phyloP scores from a whole-genome alignment of 1,139 yeast species.

The Hemisphaericaspora xylofermentans region DNA sequence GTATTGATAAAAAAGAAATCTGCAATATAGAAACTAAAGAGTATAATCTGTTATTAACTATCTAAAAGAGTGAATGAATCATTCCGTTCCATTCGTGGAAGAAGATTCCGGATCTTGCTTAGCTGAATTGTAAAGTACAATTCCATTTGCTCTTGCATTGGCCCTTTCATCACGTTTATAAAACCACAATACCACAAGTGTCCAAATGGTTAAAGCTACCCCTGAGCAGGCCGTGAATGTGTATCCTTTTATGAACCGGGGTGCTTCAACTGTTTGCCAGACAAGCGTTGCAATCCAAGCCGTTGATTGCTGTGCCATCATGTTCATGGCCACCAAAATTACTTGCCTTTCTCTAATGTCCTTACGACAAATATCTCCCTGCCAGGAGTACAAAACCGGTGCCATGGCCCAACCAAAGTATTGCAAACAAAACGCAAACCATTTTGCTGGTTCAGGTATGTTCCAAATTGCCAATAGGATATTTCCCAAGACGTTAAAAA shows the following conservation, averaged over 20 bases:
- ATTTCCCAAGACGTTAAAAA: slow-evolving; percentile 41
- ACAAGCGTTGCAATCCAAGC: slow-evolving; percentile 48
- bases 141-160: slow-evolving; percentile 53
- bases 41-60: no score
- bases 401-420: slow-evolving; percentile 54
- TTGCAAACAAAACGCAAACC: slow-evolving; percentile 49
- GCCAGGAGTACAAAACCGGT: slow-evolving; percentile 49
- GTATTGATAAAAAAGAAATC: no score
- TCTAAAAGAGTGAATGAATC: no score
- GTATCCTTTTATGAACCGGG: slow-evolving; percentile 39
- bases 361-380: slow-evolving; percentile 44
- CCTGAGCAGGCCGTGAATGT: slow-evolving; percentile 54
- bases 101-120: slow-evolving; percentile 5
- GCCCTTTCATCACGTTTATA: slow-evolving; percentile 59
- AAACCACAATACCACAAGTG: slow-evolving; percentile 52
- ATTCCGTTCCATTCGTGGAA: background rate
- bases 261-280: slow-evolving; percentile 47
- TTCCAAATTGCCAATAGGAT: slow-evolving; percentile 47
- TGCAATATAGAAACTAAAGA: no score
- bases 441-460: slow-evolving; percentile 43
- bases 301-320: slow-evolving; percentile 43
- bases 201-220: slow-evolving; percentile 50
- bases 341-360: slow-evolving; percentile 46
- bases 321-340: slow-evolving; percentile 44
- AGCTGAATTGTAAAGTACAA: slow-evolving; percentile 44